These are phyloP conservation scores for Melastoma malabathricum DNA, from an alignment of 345 rosid genomes.

Conservation along the genomic window DNA sequence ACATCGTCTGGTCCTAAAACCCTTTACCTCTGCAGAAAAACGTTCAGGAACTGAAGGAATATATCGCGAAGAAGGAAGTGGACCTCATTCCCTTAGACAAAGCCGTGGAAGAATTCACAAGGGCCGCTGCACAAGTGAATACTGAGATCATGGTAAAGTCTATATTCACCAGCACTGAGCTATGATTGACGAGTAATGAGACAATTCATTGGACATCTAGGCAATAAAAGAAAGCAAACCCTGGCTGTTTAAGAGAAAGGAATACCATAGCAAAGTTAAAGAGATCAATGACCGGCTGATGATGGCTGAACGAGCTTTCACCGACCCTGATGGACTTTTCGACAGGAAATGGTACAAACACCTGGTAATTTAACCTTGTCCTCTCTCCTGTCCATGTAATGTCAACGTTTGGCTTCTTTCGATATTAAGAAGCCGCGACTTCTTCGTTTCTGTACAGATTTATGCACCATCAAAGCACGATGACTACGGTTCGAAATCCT, in stretches of 20 bases:
- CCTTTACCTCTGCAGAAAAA: constrained; percentile 24
- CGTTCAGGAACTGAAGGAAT: constrained; percentile 36
- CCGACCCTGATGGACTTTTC: constrained; percentile 57
- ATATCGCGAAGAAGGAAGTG: constrained; percentile 23
- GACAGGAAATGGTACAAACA: constrained; percentile 64
- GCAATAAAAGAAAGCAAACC: constrained; percentile 22
- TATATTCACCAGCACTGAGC: no score
- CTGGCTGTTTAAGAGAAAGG: constrained; percentile 21
- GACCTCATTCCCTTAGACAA: constrained; percentile 35
- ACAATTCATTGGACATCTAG: constrained; percentile 14
- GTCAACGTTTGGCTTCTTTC: no score
- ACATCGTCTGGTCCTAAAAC: no score
- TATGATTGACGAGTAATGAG: no score
- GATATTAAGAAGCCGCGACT: not conserved
- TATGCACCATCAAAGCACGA: constrained; percentile 65
- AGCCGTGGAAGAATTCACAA: constrained; percentile 38
- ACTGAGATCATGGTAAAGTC: constrained; percentile 36
- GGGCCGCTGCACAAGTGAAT: constrained; percentile 40
- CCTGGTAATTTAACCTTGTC: constrained; percentile 27
- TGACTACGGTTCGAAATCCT: constrained; percentile 59
- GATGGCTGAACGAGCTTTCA: constrained; percentile 74
- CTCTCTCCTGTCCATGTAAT: no score
- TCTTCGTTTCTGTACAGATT: constrained; percentile 28
- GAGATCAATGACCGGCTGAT: constrained; percentile 63
- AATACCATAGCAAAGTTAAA: constrained; percentile 27